Evolutionary conservation across 176 grass and related monocot genomes (phyloP).

Genomic region (Bonia amplexicaulis): DNA sequence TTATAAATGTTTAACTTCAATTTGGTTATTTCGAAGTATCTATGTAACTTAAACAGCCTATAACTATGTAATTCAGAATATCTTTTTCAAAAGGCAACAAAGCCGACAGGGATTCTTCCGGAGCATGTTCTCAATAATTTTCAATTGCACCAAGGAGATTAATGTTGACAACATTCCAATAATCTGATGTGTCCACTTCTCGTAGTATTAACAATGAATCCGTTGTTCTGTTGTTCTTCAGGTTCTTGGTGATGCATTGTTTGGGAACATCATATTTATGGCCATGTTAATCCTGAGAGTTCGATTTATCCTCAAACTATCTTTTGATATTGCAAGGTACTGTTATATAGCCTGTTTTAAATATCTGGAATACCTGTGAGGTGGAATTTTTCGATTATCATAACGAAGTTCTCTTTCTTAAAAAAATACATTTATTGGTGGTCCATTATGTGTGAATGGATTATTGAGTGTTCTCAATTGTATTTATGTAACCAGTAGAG

Average conservation of each 20-base stretch:
- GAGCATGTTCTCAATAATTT: conserved; percentile 42
- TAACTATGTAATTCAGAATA: conserved; percentile 77
- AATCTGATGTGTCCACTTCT: conserved; percentile 9
- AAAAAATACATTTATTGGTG: neutral
- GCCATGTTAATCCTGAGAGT: conserved; percentile 47
- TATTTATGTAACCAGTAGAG: neutral
- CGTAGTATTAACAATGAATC: neutral
- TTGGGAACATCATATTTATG: conserved; percentile 68
- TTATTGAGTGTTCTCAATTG: neutral
- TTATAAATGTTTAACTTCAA: neutral
- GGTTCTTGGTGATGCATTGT: conserved; percentile 57
- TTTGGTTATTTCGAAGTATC: conserved; percentile 14
- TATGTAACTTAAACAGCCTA: conserved; percentile 21
- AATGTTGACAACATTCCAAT: neutral
- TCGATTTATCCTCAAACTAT: conserved; percentile 55
- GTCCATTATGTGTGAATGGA: neutral
- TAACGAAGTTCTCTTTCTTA: neutral
- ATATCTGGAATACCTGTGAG: conserved; percentile 4
- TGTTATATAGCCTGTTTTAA: neutral
- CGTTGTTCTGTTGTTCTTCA: conserved; percentile 19
- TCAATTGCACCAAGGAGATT: conserved; percentile 60
- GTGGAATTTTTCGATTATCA: neutral
- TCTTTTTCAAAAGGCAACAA: conserved; percentile 54
- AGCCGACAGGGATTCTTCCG: conserved; percentile 48
- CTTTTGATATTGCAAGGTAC: conserved; percentile 57